A percentile compares a stretch with the other conserved stretches of the same genome.
Conservation (phyloP, 1,139 yeast species). For the Kluyveromyces marxianus region DNA sequence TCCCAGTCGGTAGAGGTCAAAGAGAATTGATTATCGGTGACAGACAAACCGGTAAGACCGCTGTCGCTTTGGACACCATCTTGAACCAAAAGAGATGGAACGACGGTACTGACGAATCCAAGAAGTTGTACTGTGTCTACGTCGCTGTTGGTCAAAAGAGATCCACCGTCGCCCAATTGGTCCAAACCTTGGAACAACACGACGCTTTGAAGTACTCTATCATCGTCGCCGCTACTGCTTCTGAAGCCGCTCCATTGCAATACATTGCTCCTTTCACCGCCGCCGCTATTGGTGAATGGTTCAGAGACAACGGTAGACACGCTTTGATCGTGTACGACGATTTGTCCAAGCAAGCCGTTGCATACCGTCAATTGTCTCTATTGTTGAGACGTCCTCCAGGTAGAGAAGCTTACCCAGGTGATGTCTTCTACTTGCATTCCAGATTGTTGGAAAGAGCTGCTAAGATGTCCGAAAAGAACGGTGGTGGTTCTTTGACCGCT, state of each 20-base stretch:
- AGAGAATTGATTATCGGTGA: constrained; percentile 99
- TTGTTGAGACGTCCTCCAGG: constrained; percentile 97
- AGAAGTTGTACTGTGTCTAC: constrained; percentile 99
- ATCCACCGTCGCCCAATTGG: constrained; percentile 99
- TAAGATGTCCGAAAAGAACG: constrained; percentile 83
- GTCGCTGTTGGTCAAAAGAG: constrained; percentile 99
- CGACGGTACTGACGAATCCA: constrained; percentile 85
- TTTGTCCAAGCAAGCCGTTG: constrained; percentile 99
- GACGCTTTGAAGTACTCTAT: constrained; percentile 97
- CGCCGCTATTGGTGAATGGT: constrained; percentile 99
- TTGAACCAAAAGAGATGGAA: constrained; percentile 99
- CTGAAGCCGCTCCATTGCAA: constrained; percentile 99
- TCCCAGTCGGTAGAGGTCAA: constrained; percentile 99
- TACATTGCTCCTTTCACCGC: constrained; percentile 99
- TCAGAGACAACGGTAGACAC: constrained; percentile 99
- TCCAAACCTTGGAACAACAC: constrained; percentile 96
- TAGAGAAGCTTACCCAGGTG: constrained; percentile 97
- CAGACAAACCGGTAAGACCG: constrained; percentile 99
- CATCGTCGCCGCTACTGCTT: constrained; percentile 99
- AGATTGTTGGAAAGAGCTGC: constrained; percentile 97
- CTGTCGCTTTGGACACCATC: constrained; percentile 96
- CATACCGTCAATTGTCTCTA: constrained; percentile 98
- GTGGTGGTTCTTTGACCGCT: constrained; percentile 94
- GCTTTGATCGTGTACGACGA: constrained; percentile 97
- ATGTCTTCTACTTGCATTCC: constrained; percentile 93